Conservation (phyloP, 2,329 filamentous ascomycete species). For the Epichloe hybrida region DNA sequence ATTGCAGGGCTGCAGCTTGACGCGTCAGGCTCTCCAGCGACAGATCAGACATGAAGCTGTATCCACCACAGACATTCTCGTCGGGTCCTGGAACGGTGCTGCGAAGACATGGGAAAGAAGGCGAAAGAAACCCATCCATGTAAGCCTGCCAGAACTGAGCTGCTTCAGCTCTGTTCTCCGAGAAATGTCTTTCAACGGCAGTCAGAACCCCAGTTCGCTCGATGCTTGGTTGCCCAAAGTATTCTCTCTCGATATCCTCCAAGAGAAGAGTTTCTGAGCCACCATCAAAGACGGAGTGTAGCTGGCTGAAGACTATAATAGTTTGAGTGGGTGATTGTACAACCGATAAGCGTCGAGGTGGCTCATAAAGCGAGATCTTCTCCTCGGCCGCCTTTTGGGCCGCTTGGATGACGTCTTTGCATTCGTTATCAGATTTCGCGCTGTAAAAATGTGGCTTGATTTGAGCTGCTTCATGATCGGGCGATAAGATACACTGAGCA, state of each 20-base stretch:
- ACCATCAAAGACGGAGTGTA: conserved; percentile 24
- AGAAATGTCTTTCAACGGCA: conserved; percentile 8
- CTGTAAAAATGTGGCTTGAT: neutral
- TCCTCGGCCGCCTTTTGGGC: conserved; percentile 6
- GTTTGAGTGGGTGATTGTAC: conserved; percentile 1
- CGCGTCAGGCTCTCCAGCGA: conserved; percentile 6
- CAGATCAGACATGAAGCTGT: conserved; percentile 6
- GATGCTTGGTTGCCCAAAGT: conserved; percentile 5
- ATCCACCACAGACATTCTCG: conserved; percentile 2
- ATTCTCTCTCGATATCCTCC: conserved; percentile 15
- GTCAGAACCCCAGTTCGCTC: conserved; percentile 7
- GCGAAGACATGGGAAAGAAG: neutral
- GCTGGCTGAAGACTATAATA: conserved; percentile 19
- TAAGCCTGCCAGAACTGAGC: conserved; percentile 4
- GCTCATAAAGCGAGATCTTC: neutral
- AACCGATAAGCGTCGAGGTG: neutral
- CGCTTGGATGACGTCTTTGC: conserved; percentile 3
- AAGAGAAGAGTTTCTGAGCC: conserved; percentile 21
- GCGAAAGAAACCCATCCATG: conserved; percentile 11
- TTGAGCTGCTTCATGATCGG: conserved; percentile 4
- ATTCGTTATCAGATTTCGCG: conserved; percentile 4
- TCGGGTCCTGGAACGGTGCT: neutral
- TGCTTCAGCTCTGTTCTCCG: conserved; percentile 5
- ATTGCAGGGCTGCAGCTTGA: conserved; percentile 10
- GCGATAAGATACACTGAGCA: conserved; percentile 17